Conservation (phyloP, 345 rosid species). For the Viola odorata region DNA sequence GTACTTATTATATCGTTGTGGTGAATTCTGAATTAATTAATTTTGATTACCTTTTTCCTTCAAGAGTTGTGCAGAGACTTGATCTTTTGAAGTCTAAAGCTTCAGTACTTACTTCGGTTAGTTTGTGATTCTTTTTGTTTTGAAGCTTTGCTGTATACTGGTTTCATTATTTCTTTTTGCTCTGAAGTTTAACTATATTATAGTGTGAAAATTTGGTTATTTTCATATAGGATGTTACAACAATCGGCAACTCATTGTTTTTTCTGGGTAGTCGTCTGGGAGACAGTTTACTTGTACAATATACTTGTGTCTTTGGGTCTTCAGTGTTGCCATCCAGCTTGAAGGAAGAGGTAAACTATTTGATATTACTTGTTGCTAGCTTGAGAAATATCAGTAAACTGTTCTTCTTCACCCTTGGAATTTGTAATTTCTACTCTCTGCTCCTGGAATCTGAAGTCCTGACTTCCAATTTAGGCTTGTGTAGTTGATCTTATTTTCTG, state of each 20-base stretch:
- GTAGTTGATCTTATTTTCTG: too few species aligned
- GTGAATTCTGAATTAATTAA: conserved; percentile 21
- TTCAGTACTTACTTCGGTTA: conserved; percentile 94
- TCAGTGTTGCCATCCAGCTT: conserved; percentile 51
- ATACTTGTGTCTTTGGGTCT: conserved; percentile 58
- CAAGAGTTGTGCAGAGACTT: conserved; percentile 92
- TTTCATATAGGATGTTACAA: conserved; percentile 67
- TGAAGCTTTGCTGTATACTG: conserved; percentile 1
- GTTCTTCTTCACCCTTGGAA: too few species aligned
- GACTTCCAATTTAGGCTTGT: too few species aligned
- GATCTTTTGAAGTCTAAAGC: conserved; percentile 97
- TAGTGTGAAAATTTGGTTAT: conserved; percentile 15
- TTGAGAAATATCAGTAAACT: too few species aligned
- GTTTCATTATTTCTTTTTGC: conserved; percentile 15
- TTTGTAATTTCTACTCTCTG: too few species aligned
- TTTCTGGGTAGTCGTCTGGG: conserved; percentile 93
- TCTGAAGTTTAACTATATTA: conserved; percentile 8
- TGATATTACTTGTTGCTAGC: too few species aligned
- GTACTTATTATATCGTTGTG: conserved; percentile 4
- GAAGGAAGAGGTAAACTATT: conserved; percentile 71
- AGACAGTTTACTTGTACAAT: conserved; percentile 95
- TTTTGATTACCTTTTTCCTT: conserved; percentile 21
- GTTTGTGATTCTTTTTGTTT: conserved; percentile 27
- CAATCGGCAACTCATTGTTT: conserved; percentile 73
- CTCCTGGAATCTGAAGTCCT: too few species aligned